Evolutionary conservation across 768 basidiomycete genomes (phyloP).

Genomic region (Mycena amicta): DNA sequence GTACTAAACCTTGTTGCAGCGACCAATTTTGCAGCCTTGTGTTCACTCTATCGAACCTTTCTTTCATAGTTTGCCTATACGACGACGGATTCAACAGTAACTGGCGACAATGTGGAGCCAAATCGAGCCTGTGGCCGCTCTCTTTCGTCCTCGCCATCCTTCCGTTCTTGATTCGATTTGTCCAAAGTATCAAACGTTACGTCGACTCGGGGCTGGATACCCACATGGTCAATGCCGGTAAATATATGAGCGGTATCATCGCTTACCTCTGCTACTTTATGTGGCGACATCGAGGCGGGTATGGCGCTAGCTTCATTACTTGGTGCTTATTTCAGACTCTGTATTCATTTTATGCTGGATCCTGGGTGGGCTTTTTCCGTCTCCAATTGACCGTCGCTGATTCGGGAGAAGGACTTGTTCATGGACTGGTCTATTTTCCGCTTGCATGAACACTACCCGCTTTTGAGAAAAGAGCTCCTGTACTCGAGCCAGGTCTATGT

Average conservation of each 20-base stretch:
- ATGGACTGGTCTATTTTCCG: slow-evolving; percentile 92
- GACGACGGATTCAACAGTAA: slow-evolving; percentile 50
- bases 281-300: slow-evolving; percentile 65
- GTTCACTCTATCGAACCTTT: slow-evolving; percentile 75
- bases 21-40: slow-evolving; percentile 83
- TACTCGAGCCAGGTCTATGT: slow-evolving; percentile 69
- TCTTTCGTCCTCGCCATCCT: slow-evolving; percentile 61
- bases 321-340: slow-evolving; percentile 20
- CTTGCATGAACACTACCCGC: slow-evolving; percentile 51
- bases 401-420: slow-evolving; percentile 61
- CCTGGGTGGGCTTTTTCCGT: slow-evolving; percentile 6
- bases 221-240: slow-evolving; percentile 91
- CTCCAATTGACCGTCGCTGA: not conserved
- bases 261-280: slow-evolving; percentile 69
- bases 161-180: slow-evolving; percentile 75
- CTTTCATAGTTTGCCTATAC: slow-evolving; percentile 77
- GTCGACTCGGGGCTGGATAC: slow-evolving; percentile 70
- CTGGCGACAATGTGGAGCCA: slow-evolving; percentile 50
- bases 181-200: slow-evolving; percentile 89
- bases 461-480: slow-evolving; percentile 75
- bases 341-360: slow-evolving; percentile 4
- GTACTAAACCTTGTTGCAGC: slow-evolving; percentile 35
- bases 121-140: slow-evolving; percentile 58
- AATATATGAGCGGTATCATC: slow-evolving; percentile 72
- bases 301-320: slow-evolving; percentile 11